phyloP scores from a whole-genome alignment of 257 asterid species.

The Fraxinus quadrangulata region DNA sequence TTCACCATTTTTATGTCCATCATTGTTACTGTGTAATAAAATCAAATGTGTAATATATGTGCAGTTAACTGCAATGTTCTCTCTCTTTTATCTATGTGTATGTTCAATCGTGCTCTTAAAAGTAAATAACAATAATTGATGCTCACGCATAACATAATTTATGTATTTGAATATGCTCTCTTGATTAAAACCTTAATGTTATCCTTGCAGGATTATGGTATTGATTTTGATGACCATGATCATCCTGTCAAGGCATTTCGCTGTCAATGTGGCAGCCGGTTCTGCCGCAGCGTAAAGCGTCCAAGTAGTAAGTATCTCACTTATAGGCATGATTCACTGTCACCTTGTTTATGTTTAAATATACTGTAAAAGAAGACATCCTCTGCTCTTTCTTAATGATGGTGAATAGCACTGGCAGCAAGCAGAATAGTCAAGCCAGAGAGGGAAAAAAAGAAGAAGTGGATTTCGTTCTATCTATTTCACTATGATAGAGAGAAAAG shows the following conservation, averaged over 20 bases:
- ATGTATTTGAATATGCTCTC: neutral
- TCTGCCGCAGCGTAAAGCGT: constrained; percentile 81
- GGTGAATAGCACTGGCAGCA: neutral
- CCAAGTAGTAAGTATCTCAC: constrained; percentile 57
- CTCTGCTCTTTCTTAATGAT: neutral
- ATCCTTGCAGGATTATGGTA: constrained; percentile 82
- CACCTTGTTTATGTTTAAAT: constrained; percentile 5
- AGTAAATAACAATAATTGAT: neutral
- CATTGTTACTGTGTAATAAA: neutral
- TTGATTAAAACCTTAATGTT: constrained; percentile 23
- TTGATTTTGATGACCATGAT: constrained; percentile 86
- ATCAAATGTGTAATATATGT: neutral
- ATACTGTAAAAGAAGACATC: neutral
- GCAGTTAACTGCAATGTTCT: neutral
- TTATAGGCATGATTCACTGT: neutral
- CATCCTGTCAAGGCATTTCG: constrained; percentile 76
- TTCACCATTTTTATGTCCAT: neutral
- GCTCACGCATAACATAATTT: neutral
- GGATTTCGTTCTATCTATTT: no score
- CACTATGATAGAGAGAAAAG: no score
- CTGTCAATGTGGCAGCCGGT: constrained; percentile 83
- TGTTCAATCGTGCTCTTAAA: neutral
- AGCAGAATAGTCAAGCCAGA: no score
- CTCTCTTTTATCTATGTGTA: neutral
- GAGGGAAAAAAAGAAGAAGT: no score